phyloP scores from a whole-genome alignment of 257 asterid genomes.

The Fraxinus anomala region DNA sequence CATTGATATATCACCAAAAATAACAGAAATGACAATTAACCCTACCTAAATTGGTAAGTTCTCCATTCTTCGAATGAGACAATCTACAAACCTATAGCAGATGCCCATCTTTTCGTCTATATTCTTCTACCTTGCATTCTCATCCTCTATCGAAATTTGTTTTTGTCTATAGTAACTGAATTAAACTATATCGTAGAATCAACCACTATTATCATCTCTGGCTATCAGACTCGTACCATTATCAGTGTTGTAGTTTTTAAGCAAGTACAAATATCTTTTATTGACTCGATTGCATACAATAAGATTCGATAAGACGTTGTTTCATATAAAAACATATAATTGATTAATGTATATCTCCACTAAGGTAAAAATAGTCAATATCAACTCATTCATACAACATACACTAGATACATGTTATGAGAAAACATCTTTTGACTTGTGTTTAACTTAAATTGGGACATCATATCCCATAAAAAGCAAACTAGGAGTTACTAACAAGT shows the following conservation, averaged over 20 bases:
- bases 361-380: too few relatives aligned
- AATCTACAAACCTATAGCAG: not conserved
- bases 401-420: not conserved
- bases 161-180: not conserved
- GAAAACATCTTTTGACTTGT: not conserved
- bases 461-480: not conserved
- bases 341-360: too few relatives aligned
- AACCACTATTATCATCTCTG: not conserved
- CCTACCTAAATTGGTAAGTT: not conserved
- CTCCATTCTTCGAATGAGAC: too few relatives aligned
- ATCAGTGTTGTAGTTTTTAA: not conserved
- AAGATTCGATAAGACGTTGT: not conserved
- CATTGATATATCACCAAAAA: not conserved
- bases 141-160: not conserved
- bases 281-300: not conserved
- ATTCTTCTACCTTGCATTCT: too few relatives aligned
- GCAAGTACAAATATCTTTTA: not conserved
- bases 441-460: not conserved
- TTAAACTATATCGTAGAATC: not conserved
- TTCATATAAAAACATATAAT: too few relatives aligned
- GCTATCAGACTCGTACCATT: too few relatives aligned
- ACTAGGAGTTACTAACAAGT: conserved; percentile 19
- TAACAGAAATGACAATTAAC: too few relatives aligned
- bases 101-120: not conserved
- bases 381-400: too few relatives aligned